Conservation (phyloP, 306 rosid species). For the Medicago ruthenica region DNA sequence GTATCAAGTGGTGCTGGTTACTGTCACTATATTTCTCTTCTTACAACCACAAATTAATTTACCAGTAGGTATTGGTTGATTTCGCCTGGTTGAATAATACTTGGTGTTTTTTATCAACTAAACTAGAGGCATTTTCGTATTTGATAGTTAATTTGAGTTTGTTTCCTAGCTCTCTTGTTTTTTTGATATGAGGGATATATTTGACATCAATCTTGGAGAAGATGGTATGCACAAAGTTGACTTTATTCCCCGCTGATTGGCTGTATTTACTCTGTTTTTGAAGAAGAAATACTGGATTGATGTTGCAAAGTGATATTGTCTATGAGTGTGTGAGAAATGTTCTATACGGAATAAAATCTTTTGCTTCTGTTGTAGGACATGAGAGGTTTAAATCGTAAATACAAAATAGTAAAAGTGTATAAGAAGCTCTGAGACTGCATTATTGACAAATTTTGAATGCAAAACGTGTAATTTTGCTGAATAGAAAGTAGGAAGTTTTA, state of each 20-base stretch:
- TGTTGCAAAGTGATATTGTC: neutral
- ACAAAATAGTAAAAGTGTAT: neutral
- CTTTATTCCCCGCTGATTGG: neutral
- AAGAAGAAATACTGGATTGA: constrained; percentile 18
- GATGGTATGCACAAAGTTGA: constrained; percentile 9
- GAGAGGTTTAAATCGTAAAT: neutral
- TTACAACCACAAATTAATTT: neutral
- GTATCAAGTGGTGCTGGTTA: neutral
- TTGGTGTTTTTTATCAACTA: neutral
- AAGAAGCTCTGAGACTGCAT: neutral
- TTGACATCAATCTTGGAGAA: constrained; percentile 6
- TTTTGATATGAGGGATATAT: neutral
- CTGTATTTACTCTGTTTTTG: constrained; percentile 28
- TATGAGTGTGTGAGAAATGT: constrained; percentile 21
- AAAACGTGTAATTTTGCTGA: constrained; percentile 13
- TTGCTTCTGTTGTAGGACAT: neutral
- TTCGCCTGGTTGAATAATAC: neutral
- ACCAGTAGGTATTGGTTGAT: neutral
- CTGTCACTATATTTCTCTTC: constrained; percentile 5
- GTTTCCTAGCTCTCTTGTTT: neutral
- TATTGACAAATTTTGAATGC: constrained; percentile 1
- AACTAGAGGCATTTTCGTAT: neutral
- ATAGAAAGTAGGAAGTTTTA: neutral
- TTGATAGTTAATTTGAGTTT: no score
- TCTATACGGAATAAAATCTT: neutral